Base-by-base conservation (phyloP, 1,139 yeast species). In the Diutina pseudorugosa region DNA sequence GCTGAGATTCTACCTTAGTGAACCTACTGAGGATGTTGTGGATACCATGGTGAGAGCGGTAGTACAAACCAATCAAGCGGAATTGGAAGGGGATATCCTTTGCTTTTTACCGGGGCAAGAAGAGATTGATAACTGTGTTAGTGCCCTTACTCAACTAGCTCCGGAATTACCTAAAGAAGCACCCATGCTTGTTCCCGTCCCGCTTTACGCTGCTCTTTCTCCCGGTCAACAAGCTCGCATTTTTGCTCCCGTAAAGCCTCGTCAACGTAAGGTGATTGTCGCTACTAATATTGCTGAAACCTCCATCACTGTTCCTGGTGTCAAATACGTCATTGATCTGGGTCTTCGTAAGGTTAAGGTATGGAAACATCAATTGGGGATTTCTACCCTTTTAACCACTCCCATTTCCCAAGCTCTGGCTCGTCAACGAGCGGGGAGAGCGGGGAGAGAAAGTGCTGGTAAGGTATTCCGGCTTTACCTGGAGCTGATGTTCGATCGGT, bases 211-310 rank as follows among this genome's bases (percentile, higher is more conserved):
- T 0, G 95, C 98, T 0, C 76, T 93, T 53, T 85, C 98, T 1
- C 95, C 96, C 7, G 75, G 75, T 3, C 85, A 84, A 57, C 99
- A 93, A 64, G 81, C 84, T 61, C 74, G 75, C 57, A 91, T 91
- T 12, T 94, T 93, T 60, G 75, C 76, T 33, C 78, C 79, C 25
- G 67, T 87, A 2, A 77, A 80, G 16, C 62, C 71, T 27, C 70
- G 82, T 60, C 79, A 81, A 61, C 76, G 98, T 57, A 93, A 93
- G 63, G 83, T 93, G 41, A 87, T 93, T 43, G 69, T 93, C 54
- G 89, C 98, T 8, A 93, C 98, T 1, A 93, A 93, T 64, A 89
- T 93, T 60, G 98, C 98, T 0, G 98, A 93, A 70, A 94, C 98
- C 0, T 93, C 98, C 49, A 84, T 93, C 55, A 93, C 98, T 1